A percentile compares a stretch with the other conserved stretches of the same genome.
These are phyloP conservation scores for Globisporangium sylvaticum DNA, from an alignment of 352 stramenopile genomes.

Conservation along the genomic window DNA sequence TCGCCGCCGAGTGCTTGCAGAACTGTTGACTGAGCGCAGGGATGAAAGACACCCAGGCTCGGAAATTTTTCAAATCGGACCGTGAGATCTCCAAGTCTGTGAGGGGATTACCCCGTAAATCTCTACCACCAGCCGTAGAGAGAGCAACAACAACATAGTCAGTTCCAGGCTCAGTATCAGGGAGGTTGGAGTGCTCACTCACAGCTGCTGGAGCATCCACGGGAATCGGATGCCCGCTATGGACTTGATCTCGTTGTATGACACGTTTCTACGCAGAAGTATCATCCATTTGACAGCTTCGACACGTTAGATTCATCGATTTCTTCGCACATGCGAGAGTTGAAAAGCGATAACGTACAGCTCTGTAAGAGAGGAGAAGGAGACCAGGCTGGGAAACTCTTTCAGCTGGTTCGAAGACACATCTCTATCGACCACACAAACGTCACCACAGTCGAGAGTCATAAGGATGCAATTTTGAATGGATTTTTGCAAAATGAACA, in stretches of 20 bases:
- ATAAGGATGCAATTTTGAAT: neutral
- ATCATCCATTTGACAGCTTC: neutral
- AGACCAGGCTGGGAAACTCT: neutral
- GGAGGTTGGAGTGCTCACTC: neutral
- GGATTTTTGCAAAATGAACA: neutral
- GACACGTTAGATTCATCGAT: neutral
- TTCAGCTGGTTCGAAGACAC: constrained; percentile 2
- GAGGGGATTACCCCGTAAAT: constrained; percentile 16
- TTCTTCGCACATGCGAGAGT: too few relatives aligned
- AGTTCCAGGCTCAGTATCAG: neutral
- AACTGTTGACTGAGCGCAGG: neutral
- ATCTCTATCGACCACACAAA: neutral
- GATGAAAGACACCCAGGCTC: neutral
- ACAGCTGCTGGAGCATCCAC: constrained; percentile 21
- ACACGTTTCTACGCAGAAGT: neutral
- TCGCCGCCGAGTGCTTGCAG: constrained; percentile 4
- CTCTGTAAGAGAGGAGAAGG: constrained; percentile 5
- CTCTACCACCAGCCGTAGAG: neutral
- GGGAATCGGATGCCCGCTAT: constrained; percentile 15
- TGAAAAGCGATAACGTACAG: neutral
- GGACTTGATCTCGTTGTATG: constrained; percentile 3
- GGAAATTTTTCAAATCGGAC: constrained; percentile 11
- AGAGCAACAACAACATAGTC: neutral
- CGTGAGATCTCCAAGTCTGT: constrained; percentile 13
- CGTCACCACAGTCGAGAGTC: neutral